Evolutionary conservation across 768 basidiomycete species (phyloP), one percentile per base, ranked within the genome.

Genomic region (Trametes punicea): DNA sequence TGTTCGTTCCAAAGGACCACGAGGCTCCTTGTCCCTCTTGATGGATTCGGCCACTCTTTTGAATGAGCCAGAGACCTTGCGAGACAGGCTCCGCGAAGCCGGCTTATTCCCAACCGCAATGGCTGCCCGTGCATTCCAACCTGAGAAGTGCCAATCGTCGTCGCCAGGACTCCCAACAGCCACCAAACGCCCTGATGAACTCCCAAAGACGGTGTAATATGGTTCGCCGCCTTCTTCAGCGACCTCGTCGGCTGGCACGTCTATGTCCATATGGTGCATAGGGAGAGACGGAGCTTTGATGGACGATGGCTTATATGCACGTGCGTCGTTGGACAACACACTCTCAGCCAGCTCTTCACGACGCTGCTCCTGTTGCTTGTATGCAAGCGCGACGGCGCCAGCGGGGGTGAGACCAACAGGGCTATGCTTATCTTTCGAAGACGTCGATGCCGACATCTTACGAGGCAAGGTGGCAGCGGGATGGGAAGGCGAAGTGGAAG

Each of bases 121-220:
- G 9, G 39, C 39, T 0, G 46, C 46, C 11, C 57, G 53, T 15
- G 62, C 62, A 1, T 59, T 61, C 63, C 18, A 64, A 44, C 50
- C 38, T 56, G 36, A 18, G 23, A 44, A 30, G n/a, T 62, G 53
- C 64, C 59, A 65, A 15, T 60, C 59, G 25, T 72, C 72, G 64
- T 80, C 80, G 9, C 74, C 73, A 0, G 74, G 72, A 9, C 74
- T 73, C 0, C 76, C 78, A 0, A 76, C 75, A 11, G 74, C 75
- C 15, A 80, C 71, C 6, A 77, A 69, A 7, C 73, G 74, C 1
- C 74, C 81, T 1, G 77, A 71, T 0, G 72, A 65, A 6, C 74
- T 71, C 1, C 83, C 83, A 55, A 82, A 75, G 15, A 84, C 76
- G 3, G 82, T 81, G 60, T 82, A 83, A 48, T 83, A 81, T n/a